These are phyloP conservation scores for Austroboletus rostrupii DNA, from an alignment of 1,284 basidiomycete species.

Conservation along the genomic window DNA sequence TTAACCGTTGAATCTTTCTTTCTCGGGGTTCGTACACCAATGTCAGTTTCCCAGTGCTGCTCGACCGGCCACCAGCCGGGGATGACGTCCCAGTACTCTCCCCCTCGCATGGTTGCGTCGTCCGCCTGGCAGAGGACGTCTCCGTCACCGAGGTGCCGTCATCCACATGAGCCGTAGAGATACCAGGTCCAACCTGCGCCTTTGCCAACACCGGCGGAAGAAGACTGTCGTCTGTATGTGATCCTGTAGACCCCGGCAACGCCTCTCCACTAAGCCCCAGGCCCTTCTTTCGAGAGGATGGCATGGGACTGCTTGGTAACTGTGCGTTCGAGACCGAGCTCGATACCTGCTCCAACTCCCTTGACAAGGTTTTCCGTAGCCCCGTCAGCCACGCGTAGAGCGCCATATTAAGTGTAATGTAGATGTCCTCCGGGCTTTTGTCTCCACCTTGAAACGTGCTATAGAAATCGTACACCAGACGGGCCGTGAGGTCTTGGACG, in stretches of 20 bases:
- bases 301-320: conserved; percentile 24
- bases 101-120: conserved; percentile 18
- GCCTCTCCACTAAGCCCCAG: conserved; percentile 11
- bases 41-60: conserved; percentile 22
- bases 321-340: conserved; percentile 44
- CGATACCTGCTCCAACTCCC: conserved; percentile 72
- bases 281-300: conserved; percentile 22
- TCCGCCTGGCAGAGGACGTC: conserved; percentile 6
- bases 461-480: conserved; percentile 67
- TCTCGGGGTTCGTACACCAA: conserved; percentile 50
- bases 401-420: conserved; percentile 76
- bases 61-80: background rate
- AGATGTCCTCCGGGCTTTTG: conserved; percentile 66
- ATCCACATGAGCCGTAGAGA: conserved; percentile 2
- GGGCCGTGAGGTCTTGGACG: conserved; percentile 34
- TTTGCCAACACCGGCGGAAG: background rate
- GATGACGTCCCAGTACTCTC: background rate
- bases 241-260: conserved; percentile 2
- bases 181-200: conserved; percentile 6
- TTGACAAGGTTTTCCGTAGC: conserved; percentile 65
- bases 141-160: conserved; percentile 11
- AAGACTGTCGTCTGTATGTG: conserved; percentile 7
- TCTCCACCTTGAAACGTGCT: conserved; percentile 59
- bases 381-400: conserved; percentile 77
- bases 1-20: conserved; percentile 68